Base-by-base conservation (phyloP, 306 rosid genomes). In the Astragalus membranaceus region DNA sequence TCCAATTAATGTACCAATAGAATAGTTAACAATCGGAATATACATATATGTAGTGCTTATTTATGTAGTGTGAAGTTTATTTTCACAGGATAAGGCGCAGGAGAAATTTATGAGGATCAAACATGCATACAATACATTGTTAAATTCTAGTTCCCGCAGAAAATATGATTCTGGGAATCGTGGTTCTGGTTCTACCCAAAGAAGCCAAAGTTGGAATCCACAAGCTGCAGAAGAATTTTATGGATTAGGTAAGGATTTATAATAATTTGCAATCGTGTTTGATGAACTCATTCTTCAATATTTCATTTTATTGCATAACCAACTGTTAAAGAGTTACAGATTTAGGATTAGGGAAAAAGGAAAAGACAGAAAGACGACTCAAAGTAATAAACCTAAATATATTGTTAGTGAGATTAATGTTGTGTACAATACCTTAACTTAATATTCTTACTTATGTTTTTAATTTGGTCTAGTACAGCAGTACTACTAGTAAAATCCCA, bases 31-130 rank as follows among this genome's bases (percentile, higher is more conserved):
- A 16, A 42, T 64, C 7, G 6, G 16, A 64, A 29, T 41, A 56
- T 30, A 20, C 66, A 58, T 33, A 58, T 54, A n/a, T 60, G 30
- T 46, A 8, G 63, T 20, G 30, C 57, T 78, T 64, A 54, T 60
- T 82, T 17, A 64, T 52, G 52, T 39, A 60, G 32, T 62, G 41
- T 35, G 3, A 62, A 68, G 39, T 67, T 54, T 51, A 70, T 32
- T 65, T 50, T 84, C 60, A 48, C 88, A 94, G 97, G 80, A 79
- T 5, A 91, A 88, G 73, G 97, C 97, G 0, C 97, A 91, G 70
- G 97, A 91, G 76, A 94, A 85, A 57, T 94, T 94, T 75, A 80
- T 94, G 96, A 84, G 95, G 64, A 88, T 91, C 63, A 94, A 94
- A 75, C 99, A 94, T 81, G 97, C 99, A 17, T 94, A 94, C 77